Percentiles rank a stretch among this genome's conserved stretches.
Evolutionary conservation across 2,329 filamentous ascomycete species (phyloP).

Genomic region (Fusarium protoensiforme): DNA sequence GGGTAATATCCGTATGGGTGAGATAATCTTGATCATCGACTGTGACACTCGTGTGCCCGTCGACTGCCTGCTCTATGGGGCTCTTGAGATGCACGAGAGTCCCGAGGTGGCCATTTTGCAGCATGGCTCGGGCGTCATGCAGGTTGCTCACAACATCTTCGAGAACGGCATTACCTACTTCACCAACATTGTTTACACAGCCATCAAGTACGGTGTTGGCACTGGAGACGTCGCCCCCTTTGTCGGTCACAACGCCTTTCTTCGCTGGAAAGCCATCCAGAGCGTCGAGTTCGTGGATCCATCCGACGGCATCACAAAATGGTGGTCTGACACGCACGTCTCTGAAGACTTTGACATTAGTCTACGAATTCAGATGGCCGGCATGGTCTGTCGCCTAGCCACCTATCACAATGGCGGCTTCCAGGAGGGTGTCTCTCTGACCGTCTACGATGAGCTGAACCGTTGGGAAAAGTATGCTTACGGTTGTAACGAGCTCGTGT

Average conservation of each 20-base stretch:
- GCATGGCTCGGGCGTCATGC: constrained; percentile 80
- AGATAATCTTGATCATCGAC: constrained; percentile 72
- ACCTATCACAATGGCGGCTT: constrained; percentile 77
- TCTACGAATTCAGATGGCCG: constrained; percentile 75
- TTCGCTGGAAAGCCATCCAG: constrained; percentile 68
- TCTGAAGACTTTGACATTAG: constrained; percentile 84
- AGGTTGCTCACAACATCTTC: constrained; percentile 77
- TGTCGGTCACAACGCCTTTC: constrained; percentile 81
- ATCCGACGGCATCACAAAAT: constrained; percentile 67
- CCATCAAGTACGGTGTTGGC: constrained; percentile 76
- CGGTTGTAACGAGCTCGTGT: constrained; percentile 77
- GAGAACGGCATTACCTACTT: constrained; percentile 82
- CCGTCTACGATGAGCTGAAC: constrained; percentile 77
- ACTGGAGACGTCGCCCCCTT: constrained; percentile 80
- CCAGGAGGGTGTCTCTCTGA: constrained; percentile 78
- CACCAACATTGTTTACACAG: constrained; percentile 80
- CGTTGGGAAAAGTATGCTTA: constrained; percentile 82
- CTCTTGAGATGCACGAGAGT: constrained; percentile 75
- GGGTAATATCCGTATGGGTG: constrained; percentile 66
- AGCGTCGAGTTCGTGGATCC: constrained; percentile 37
- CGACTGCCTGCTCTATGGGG: constrained; percentile 76
- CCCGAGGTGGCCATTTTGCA: constrained; percentile 79
- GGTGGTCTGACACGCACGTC: constrained; percentile 80
- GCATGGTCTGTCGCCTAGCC: constrained; percentile 75
- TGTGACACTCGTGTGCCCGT: constrained; percentile 72